These are phyloP conservation scores for Aquilaria agallochum DNA, from an alignment of 441 rosid genomes.

Conservation along the genomic window DNA sequence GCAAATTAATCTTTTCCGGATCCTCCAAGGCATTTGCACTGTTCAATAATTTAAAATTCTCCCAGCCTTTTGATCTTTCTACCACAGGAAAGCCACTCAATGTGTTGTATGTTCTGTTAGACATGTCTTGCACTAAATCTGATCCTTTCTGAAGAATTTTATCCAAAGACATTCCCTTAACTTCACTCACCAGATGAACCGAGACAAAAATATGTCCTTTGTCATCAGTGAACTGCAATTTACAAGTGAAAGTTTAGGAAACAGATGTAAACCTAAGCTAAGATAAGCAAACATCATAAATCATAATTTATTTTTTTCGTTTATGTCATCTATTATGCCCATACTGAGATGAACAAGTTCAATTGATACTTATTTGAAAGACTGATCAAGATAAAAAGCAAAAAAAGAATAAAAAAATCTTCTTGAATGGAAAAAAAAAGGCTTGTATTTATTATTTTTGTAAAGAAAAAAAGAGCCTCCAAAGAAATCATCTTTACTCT, in stretches of 20 bases:
- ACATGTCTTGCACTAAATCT: conserved; percentile 35
- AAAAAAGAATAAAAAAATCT: too few relatives aligned
- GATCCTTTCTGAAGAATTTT: conserved; percentile 52
- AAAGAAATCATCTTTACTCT: too few relatives aligned
- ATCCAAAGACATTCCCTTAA: conserved; percentile 43
- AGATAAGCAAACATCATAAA: too few relatives aligned
- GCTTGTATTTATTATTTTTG: too few relatives aligned
- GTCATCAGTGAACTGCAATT: conserved; percentile 74
- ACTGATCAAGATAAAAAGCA: too few relatives aligned
- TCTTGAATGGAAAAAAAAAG: too few relatives aligned
- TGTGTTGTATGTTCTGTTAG: conserved; percentile 36
- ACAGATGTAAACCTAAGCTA: too few relatives aligned
- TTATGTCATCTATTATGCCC: too few relatives aligned
- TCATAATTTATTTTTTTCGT: too few relatives aligned
- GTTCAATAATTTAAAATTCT: conserved; percentile 41
- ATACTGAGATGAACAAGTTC: too few relatives aligned
- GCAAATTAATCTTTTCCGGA: conserved; percentile 45
- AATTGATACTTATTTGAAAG: too few relatives aligned
- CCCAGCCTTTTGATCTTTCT: conserved; percentile 89
- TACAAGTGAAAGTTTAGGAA: conserved; percentile 15
- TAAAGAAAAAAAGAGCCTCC: too few relatives aligned
- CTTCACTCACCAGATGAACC: conserved; percentile 78
- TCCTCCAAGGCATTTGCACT: conserved; percentile 20
- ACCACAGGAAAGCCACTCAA: conserved; percentile 86
- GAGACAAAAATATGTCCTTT: conserved; percentile 90